Conservation (phyloP, 2,329 filamentous ascomycete species). For the Dactylellina cionopaga region DNA sequence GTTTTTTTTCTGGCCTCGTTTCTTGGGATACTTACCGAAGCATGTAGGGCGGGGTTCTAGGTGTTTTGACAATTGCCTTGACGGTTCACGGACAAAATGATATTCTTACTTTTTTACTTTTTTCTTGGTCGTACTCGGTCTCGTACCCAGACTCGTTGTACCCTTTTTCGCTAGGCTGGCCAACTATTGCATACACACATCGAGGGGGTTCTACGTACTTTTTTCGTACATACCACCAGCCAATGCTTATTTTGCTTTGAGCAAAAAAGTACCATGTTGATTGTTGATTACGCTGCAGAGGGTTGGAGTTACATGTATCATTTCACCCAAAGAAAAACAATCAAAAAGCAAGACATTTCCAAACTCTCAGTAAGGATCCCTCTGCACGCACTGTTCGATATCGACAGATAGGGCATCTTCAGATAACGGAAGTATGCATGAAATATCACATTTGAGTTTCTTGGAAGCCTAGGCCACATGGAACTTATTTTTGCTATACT, state of each 20-base stretch:
- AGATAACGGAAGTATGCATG: too few species aligned
- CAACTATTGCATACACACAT: background rate
- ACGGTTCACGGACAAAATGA: slow-evolving; percentile 19
- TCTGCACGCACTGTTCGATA: too few species aligned
- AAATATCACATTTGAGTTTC: background rate
- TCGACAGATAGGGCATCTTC: too few species aligned
- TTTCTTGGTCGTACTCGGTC: too few species aligned
- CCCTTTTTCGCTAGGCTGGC: background rate
- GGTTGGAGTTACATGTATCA: background rate
- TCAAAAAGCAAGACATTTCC: slow-evolving; percentile 32
- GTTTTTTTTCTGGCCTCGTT: slow-evolving; percentile 15
- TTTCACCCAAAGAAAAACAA: slow-evolving; percentile 1
- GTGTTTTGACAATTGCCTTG: slow-evolving; percentile 49
- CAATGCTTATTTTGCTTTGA: too few species aligned
- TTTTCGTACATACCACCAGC: too few species aligned
- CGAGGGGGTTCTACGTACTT: background rate
- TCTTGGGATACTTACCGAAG: slow-evolving; percentile 44
- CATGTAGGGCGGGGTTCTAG: slow-evolving; percentile 35
- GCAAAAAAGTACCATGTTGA: background rate
- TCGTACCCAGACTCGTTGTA: too few species aligned
- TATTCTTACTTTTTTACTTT: slow-evolving; percentile 17
- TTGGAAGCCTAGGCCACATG: too few species aligned
- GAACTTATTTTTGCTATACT: too few species aligned
- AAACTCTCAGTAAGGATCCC: slow-evolving; percentile 36
- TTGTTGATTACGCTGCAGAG: background rate